Evolutionary conservation across 306 rosid species (phyloP).

Genomic region (Gynostemma pentaphyllum): DNA sequence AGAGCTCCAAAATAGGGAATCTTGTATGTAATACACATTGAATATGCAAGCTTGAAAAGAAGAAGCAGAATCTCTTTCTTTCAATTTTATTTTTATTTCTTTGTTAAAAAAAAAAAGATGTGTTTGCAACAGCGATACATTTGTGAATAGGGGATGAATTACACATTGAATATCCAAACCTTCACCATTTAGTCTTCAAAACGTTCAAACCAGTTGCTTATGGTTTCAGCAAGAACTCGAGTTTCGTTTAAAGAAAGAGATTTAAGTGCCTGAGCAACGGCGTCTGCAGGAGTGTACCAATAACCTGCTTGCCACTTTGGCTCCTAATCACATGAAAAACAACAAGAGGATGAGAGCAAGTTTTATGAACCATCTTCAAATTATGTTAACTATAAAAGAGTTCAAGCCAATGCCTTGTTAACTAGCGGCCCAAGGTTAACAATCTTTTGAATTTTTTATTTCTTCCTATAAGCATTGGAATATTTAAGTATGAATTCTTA

Average conservation of each 20-base stretch:
- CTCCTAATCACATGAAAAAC: slow-evolving; percentile 36
- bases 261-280: slow-evolving; percentile 68
- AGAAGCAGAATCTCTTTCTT: too few species aligned
- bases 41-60: too few species aligned
- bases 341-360: slow-evolving; percentile 1
- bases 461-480: too few species aligned
- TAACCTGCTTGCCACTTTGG: slow-evolving; percentile 86
- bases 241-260: slow-evolving; percentile 58
- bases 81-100: background rate
- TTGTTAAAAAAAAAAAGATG: background rate
- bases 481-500: too few species aligned
- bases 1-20: too few species aligned
- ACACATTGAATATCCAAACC: background rate
- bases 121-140: background rate
- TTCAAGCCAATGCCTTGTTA: too few species aligned
- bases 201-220: slow-evolving; percentile 57
- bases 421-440: too few species aligned
- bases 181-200: slow-evolving; percentile 33
- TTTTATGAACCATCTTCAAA: background rate
- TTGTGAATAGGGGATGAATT: background rate
- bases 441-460: too few species aligned
- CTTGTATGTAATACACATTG: too few species aligned
- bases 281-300: slow-evolving; percentile 86
- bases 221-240: slow-evolving; percentile 44
- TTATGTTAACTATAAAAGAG: too few species aligned